A percentile compares a stretch with the other conserved stretches of the same genome.
phyloP scores from a whole-genome alignment of 2,329 filamentous ascomycete species.

The Elsinoe arachidis region DNA sequence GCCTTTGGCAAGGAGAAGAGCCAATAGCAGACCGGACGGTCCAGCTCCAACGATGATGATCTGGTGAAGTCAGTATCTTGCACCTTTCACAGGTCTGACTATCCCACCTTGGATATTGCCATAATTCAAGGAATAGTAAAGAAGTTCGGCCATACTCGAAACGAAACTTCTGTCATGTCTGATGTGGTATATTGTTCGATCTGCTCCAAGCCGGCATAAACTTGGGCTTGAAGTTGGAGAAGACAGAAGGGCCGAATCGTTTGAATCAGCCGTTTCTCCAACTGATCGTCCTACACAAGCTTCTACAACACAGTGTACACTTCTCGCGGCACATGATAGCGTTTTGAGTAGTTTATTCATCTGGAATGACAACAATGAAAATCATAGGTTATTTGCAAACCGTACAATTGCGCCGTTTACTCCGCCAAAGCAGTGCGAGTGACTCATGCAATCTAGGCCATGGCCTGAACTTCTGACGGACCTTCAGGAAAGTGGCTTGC shows the following conservation, averaged over 20 bases:
- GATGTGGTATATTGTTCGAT: too few species aligned
- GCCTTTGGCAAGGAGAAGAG: constrained; percentile 30
- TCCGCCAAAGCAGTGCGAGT: too few species aligned
- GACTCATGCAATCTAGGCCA: background rate
- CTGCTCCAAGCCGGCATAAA: too few species aligned
- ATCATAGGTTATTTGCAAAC: background rate
- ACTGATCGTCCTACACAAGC: too few species aligned
- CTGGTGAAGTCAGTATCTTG: background rate
- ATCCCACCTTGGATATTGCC: background rate
- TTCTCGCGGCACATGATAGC: too few species aligned
- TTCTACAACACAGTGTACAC: too few species aligned
- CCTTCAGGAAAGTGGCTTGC: constrained; percentile 50
- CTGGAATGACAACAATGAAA: background rate
- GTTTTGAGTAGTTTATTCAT: background rate
- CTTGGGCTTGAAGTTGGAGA: too few species aligned
- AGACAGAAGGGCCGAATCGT: too few species aligned
- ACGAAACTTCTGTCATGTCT: too few species aligned
- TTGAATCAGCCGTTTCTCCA: too few species aligned
- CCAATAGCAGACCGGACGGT: constrained; percentile 34
- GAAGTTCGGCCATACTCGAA: too few species aligned
- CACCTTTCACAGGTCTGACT: background rate
- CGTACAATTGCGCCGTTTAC: background rate
- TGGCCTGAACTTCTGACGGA: constrained; percentile 25
- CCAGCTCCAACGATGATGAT: constrained; percentile 34
- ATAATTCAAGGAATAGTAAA: background rate